Evolutionary conservation across 176 grass and related monocot species (phyloP).

Genomic region (Rhipidocladum racemiflorum): DNA sequence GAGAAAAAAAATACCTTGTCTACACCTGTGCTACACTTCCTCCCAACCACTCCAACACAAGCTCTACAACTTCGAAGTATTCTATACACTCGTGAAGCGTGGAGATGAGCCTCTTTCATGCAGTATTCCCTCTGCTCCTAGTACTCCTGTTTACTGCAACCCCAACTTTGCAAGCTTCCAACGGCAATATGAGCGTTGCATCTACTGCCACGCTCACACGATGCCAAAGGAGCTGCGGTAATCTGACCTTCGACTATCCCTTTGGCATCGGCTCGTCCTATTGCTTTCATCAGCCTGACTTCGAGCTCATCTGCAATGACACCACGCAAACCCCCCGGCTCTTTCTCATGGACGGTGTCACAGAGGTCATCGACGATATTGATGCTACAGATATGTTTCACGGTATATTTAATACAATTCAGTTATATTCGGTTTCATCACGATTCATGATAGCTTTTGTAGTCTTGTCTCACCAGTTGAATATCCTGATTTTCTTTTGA

Average conservation of each 20-base stretch:
- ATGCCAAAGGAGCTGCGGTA: constrained; percentile 18
- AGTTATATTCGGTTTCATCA: background rate
- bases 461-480: too few species aligned
- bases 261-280: constrained; percentile 12
- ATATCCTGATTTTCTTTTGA: too few species aligned
- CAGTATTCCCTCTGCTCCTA: background rate
- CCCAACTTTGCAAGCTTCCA: background rate
- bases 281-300: constrained; percentile 15
- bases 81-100: too few species aligned
- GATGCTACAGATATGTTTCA: accelerated
- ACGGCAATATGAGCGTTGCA: background rate
- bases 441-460: background rate
- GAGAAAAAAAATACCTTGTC: too few species aligned
- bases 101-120: background rate
- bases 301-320: constrained; percentile 35
- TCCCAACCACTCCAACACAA: too few species aligned
- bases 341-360: constrained; percentile 1
- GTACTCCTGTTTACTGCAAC: background rate
- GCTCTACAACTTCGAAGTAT: too few species aligned
- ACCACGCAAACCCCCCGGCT: background rate
- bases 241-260: constrained; percentile 24
- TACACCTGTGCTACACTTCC: too few species aligned
- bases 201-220: background rate
- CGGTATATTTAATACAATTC: background rate
- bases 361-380: background rate